Base-by-base conservation (phyloP, 108 stramenopile species). In the Epipyxis sp. region DNA sequence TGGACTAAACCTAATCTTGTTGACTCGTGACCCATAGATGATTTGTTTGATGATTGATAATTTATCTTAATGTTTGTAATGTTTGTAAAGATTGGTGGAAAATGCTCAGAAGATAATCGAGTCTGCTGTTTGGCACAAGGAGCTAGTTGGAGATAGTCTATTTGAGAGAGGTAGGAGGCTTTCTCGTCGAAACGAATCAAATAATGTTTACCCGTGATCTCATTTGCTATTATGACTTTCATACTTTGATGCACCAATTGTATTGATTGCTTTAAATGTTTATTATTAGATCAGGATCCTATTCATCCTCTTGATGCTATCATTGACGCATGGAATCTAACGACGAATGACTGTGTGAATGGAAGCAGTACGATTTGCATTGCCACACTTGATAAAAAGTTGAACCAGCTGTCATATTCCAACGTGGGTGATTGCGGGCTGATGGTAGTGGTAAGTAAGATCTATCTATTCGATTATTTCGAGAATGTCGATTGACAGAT, bases 361-460 rank as follows among this genome's bases (percentile, higher is more conserved):
- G 96, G 96, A 45, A 90, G 90, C 25, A 87, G 86, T 67, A 97
- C 96, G 10, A 92, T 91, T 16, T 94, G 94, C 77, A 90, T 95
- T 0, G 93, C 91, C 44, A 69, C 95, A 65, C 91, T 97, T 59
- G 96, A 97, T 80, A 88, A 86, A 40, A 69, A 90, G 40, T 87
- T 91, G 65, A 94, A 94, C 83, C 94, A 97, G 82, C 83, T 97
- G 44, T 91, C 92, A 69, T 97, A 95, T 78, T 89, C 89, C 77
- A 97, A 97, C 80, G 86, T 97, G 74, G 96, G 96, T 44, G 96
- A 97, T 87, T 91, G 90, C 2, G 96, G 96, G 13, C 91, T 97
- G 27, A 93, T 97, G 42, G 91, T 97, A 1, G 79, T 50, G n/a
- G n/a, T n/a, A n/a, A n/a, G n/a, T n/a, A n/a, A n/a, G n/a, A n/a